Percentiles rank a stretch among this genome's conserved stretches.
Evolutionary conservation across 163 green algal genomes (phyloP).

Genomic region (Prototheca wickerhamii): DNA sequence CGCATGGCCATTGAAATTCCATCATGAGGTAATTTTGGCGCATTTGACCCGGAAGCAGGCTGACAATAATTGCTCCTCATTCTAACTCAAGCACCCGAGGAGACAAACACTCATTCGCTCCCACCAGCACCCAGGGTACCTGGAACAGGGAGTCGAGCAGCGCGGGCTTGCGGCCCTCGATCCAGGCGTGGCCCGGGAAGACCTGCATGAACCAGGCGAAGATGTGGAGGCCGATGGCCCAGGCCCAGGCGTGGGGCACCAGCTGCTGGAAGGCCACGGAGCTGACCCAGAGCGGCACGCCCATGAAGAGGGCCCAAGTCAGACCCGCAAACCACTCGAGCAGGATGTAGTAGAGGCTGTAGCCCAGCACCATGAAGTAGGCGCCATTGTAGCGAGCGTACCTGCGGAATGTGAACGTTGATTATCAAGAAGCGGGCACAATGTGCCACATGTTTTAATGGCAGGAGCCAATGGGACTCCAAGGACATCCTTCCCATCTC

Average conservation of each 20-base stretch:
- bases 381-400: conserved; percentile 28
- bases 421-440: too few relatives aligned
- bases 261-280: conserved; percentile 39
- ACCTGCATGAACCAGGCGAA: conserved; percentile 65
- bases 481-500: background rate
- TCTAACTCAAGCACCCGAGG: background rate
- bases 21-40: too few relatives aligned
- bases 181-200: conserved; percentile 62
- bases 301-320: conserved; percentile 51
- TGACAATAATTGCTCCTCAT: too few relatives aligned
- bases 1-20: background rate
- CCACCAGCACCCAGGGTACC: too few relatives aligned
- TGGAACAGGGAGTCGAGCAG: conserved; percentile 74
- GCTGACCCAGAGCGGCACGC: conserved; percentile 48
- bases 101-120: too few relatives aligned
- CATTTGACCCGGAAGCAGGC: too few relatives aligned
- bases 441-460: background rate
- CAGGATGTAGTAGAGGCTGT: conserved; percentile 56
- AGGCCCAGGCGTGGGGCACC: conserved; percentile 41
- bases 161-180: conserved; percentile 68
- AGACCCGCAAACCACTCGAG: conserved; percentile 59
- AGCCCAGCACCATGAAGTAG: conserved; percentile 32
- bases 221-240: conserved; percentile 55
- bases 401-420: too few relatives aligned
- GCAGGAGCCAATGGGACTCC: background rate